Evolutionary conservation across 257 asterid species (phyloP), one percentile per base, ranked within the genome.

Genomic region (Orobanche coerulescens): DNA sequence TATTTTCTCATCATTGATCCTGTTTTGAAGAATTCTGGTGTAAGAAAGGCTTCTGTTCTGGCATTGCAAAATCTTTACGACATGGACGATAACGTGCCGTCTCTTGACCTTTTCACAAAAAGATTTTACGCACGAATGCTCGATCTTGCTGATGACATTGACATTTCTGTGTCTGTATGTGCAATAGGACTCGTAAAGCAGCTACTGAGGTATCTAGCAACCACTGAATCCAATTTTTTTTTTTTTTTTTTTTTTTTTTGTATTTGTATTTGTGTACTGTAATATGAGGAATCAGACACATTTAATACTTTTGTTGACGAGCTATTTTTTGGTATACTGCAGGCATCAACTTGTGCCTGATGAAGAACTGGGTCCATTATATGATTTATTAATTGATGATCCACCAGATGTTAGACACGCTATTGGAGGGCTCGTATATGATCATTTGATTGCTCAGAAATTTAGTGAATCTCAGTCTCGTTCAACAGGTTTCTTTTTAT

Each of bases 321-420:
- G 46, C 59, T 61, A 15, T 57, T 46, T 30, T 73, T 47, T 59
- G 60, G 16, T 73, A 51, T 67, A 42, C 76, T 71, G 75, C 88
- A 93, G 99, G 62, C 99, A 86, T 72, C 95, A 89, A 64, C 96
- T 89, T 73, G 95, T 93, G 66, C 99, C 96, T 40, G 99, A 89
- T 76, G 97, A 93, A 69, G 96, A 93, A 74, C 81, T 93, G 68
- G 95, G 99, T 67, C 77, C 99, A 57, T 79, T 93, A 61, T 93
- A 93, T 75, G 99, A 89, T 75, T 76, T 93, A 71, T 76, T 93
- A 69, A 89, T 89, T 76, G 97, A 93, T 59, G 97, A 93, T 44
- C 97, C 99, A 14, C 94, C 99, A 42, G 97, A 89, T 26, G 82
- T 93, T 64, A 81, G 98, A 71, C 98, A 81, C 36, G 98, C 98